phyloP scores from a whole-genome alignment of 352 stramenopile species.

The Pythium dissotocum region DNA sequence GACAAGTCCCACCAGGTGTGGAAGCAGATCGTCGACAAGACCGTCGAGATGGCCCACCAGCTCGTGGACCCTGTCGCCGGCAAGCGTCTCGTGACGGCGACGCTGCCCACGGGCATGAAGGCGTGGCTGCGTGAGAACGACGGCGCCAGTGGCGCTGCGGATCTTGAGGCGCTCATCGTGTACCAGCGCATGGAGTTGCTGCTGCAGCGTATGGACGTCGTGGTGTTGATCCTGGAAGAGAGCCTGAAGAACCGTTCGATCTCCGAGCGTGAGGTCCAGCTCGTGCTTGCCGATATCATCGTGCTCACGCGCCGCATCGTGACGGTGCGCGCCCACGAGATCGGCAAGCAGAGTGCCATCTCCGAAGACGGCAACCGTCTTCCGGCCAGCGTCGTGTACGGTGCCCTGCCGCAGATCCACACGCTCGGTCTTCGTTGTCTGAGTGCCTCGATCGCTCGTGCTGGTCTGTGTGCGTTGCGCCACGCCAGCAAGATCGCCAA shows the following conservation, averaged over 20 bases:
- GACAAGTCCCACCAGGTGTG: constrained; percentile 62
- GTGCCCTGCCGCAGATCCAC: constrained; percentile 60
- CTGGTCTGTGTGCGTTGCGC: constrained; percentile 63
- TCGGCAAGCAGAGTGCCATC: constrained; percentile 80
- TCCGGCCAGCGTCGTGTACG: constrained; percentile 72
- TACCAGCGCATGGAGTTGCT: constrained; percentile 60
- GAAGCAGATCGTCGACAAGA: constrained; percentile 66
- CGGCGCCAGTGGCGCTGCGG: constrained; percentile 28
- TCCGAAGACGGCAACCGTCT: constrained; percentile 79
- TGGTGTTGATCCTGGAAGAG: constrained; percentile 42
- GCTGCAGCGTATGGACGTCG: constrained; percentile 39
- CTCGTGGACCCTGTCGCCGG: constrained; percentile 67
- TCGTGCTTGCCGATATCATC: constrained; percentile 58
- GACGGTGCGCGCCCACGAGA: constrained; percentile 60
- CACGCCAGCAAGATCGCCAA: constrained; percentile 67
- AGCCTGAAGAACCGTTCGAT: constrained; percentile 51
- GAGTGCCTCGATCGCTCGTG: constrained; percentile 40
- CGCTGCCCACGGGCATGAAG: constrained; percentile 50
- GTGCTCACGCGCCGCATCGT: constrained; percentile 60
- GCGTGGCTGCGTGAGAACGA: constrained; percentile 50
- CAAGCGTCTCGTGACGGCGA: constrained; percentile 39
- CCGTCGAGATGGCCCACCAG: constrained; percentile 58
- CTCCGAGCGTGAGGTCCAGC: constrained; percentile 77
- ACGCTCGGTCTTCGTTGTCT: constrained; percentile 45
- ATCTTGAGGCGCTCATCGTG: constrained; percentile 41